Evolutionary conservation across 2,329 filamentous ascomycete species (phyloP).

Genomic region (Phialophora chinensis): DNA sequence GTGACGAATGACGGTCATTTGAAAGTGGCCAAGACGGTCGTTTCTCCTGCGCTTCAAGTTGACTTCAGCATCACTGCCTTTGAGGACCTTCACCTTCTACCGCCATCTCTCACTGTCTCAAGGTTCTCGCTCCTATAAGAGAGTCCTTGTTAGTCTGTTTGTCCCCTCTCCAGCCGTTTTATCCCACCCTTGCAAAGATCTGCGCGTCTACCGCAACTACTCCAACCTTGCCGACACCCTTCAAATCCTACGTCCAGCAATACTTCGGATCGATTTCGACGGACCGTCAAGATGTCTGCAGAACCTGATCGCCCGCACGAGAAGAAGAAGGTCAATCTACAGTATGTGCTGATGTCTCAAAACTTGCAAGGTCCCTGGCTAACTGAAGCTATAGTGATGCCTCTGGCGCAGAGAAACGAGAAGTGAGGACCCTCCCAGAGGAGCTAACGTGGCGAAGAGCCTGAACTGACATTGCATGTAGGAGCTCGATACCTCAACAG

Average conservation of each 20-base stretch:
- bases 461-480: slow-evolving; percentile 47
- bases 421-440: slow-evolving; percentile 62
- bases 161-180: not conserved
- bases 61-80: slow-evolving; percentile 25
- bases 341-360: slow-evolving; percentile 61
- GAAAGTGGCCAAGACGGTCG: slow-evolving; percentile 28
- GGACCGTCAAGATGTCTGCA: slow-evolving; percentile 68
- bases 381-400: slow-evolving; percentile 68
- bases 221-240: slow-evolving; percentile 9
- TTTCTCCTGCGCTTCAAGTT: slow-evolving; percentile 19
- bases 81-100: slow-evolving; percentile 22
- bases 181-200: not conserved
- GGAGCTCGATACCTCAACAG: slow-evolving; percentile 90
- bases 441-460: slow-evolving; percentile 39
- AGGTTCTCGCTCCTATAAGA: slow-evolving; percentile 24
- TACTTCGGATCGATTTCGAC: slow-evolving; percentile 16
- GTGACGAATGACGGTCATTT: slow-evolving; percentile 26
- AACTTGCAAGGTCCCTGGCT: slow-evolving; percentile 32
- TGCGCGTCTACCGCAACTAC: slow-evolving; percentile 12
- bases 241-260: not conserved
- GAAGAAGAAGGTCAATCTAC: slow-evolving; percentile 83
- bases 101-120: slow-evolving; percentile 15
- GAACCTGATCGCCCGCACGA: slow-evolving; percentile 67
- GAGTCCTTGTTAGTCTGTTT: slow-evolving; percentile 19
- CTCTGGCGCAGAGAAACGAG: slow-evolving; percentile 85